Base-by-base conservation (phyloP, 805 yeast genomes). In the Middelhovenomyces tepae region DNA sequence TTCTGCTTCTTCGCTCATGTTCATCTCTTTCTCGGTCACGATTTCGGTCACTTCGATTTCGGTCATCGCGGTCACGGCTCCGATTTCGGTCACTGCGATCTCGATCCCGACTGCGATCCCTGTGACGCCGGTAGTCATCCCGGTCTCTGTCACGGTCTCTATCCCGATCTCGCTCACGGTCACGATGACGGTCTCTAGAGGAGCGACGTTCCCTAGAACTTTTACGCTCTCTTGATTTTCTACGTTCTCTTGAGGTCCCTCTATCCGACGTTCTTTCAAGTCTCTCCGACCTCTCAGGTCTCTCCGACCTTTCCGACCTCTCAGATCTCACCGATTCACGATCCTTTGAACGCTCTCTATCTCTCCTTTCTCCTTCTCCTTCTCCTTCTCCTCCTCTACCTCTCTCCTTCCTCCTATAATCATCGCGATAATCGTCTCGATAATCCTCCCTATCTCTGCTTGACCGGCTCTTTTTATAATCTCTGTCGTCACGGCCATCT, bases 151-250 rank as follows among this genome's bases (percentile, higher is more conserved):
- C 11, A 11, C 38, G 22, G 16, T 36, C 35, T 5, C 48, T 26
- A 23, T 27, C 46, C 22, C 42, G 42, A 14, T 28, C 31, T 14
- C 42, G 32, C 27, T 43, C 40, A 14, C 45, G 27, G 22, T 35
- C 41, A n/a, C 38, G 27, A 16, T 40, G 36, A 15, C 37, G 16
- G 28, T 33, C 34, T 2, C 38, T 27, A 10, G 33, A 27, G n/a
- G 35, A 14, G 15, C 33, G 5, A 22, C 23, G 18, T 18, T 28
- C 26, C 15, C 6, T 13, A 29, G 18, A 16, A 18, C 21, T 16
- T 14, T 19, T 16, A 16, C 22, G 9, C 4, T 5, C 30, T 14
- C 27, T 27, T 13, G 14, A 7, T 27, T 36, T 10, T 20, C 18
- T 10, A 24, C 34, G 17, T 13, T 43, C 28, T n/a, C n/a, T n/a